Evolutionary conservation across 164 flowering plant genomes (phyloP), one percentile per base, ranked within the genome.

Genomic region (Vitis riparia): DNA sequence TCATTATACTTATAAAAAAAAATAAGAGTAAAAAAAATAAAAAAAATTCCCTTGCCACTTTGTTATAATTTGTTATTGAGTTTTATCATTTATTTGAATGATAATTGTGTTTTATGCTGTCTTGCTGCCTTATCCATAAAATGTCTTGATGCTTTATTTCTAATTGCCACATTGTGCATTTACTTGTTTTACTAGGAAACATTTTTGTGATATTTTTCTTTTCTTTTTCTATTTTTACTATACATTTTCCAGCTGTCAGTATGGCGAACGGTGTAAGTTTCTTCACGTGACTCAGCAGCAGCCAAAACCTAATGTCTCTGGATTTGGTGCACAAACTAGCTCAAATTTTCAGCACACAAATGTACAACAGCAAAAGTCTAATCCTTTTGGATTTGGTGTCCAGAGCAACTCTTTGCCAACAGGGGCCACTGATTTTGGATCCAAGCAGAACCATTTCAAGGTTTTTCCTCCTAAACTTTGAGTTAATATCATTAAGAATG

Each of bases 351-450:
- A 77, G 64, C 77, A 79, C 11, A 17, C 77, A 51, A 78, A 64
- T 68, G 63, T 59, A 19, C 82, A 79, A 50, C 85, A 82, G 73
- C 85, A 78, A 68, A 78, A 76, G 77, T 77, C 87, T n/a, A 92
- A 89, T 71, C 95, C 92, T 73, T 90, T 89, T 76, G 97, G 96
- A 55, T 89, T 93, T 77, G 97, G 95, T 57, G 84, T 83, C 37
- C 88, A 84, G 61, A 82, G 63, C 72, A 79, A 61, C 49, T 61
- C 83, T 48, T 86, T 79, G 59, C 27, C 83, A 51, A 83, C 67
- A 68, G 81, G 76, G 60, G 68, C 70, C 30, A 55, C 74, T 71
- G 79, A 72, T 57, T 79, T 75, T 78, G 86, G 79, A 60, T 68
- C 82, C 67, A 82, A 64, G 73, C 73, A 75, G 48, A 78, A 76